Base-by-base conservation (phyloP, 495 filamentous ascomycete genomes). In the Aspergillus heteromorphus region DNA sequence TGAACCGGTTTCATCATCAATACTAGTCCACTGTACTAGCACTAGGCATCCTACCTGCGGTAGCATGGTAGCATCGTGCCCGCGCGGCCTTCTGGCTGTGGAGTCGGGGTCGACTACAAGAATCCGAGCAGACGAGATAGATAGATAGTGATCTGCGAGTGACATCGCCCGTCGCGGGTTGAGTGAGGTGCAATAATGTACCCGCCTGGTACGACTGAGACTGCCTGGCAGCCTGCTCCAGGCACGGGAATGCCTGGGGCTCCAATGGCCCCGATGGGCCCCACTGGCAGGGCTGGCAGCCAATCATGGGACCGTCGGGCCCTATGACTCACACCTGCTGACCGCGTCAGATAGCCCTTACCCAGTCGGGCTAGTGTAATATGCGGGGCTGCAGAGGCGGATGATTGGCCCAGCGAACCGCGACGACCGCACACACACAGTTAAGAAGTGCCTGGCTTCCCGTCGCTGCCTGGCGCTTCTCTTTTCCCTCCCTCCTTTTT, bases 281-380 rank as follows among this genome's bases (percentile, higher is more conserved):
- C n/a, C n/a, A n/a, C 18, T 17, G n/a, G 19, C n/a, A n/a, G 6
- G 4, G n/a, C 4, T 10, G 0, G 1, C n/a, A 36, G 18, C 72
- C 68, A 73, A 73, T 73, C 20, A 65, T 0, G 7, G 2, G 1
- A 7, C 4, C 0, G 2, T 0, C 1, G 30, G 34, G 40, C 7
- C 41, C 43, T 70, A 58, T 75, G 72, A 75, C 59, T 75, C 72
- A 75, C 72, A 75, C 69, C 65, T 61, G 68, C 68, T 70, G 66
- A 70, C 64, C 53, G 51, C 45, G 38, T 38, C 53, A 30, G 6
- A 34, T 10, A 25, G 42, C 17, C 60, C 61, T 53, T 61, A 47
- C 69, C 62, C 48, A 14, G 48, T 62, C 29, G 16, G 59, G 63
- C 43, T 61, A 62, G 61, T 4, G 19, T 17, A 14, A 4, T 16